Evolutionary conservation across 768 basidiomycete genomes (phyloP).

Genomic region (Pulveroboletus sp.): DNA sequence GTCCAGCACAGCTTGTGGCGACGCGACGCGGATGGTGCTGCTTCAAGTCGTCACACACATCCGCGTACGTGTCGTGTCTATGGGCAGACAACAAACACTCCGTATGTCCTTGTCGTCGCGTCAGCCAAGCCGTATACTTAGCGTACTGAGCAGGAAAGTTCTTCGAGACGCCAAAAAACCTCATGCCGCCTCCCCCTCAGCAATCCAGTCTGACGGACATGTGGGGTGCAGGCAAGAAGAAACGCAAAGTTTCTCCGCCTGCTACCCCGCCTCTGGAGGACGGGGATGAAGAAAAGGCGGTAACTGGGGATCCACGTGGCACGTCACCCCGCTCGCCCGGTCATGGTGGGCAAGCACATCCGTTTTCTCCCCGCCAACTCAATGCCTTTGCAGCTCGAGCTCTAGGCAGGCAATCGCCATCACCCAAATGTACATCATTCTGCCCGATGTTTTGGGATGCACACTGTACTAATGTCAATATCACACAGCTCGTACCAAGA

Average conservation of each 20-base stretch:
- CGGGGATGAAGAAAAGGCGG: conserved; percentile 24
- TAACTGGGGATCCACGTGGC: conserved; percentile 11
- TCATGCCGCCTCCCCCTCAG: conserved; percentile 67
- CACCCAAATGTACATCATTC: conserved; percentile 18
- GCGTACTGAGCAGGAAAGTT: conserved; percentile 55
- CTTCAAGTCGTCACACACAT: conserved; percentile 24
- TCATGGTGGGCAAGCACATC: conserved; percentile 12
- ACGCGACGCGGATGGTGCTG: conserved; percentile 16
- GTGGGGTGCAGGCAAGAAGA: conserved; percentile 59
- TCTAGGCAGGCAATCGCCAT: conserved; percentile 35
- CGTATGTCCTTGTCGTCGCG: conserved; percentile 37
- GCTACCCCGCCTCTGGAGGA: conserved; percentile 21
- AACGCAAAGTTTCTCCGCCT: conserved; percentile 21
- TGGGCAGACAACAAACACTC: conserved; percentile 75
- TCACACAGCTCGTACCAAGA: conserved; percentile 41
- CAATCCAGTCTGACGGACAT: conserved; percentile 78
- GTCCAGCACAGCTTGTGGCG: background rate
- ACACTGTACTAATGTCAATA: background rate
- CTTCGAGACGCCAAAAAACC: conserved; percentile 66
- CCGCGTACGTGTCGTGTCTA: conserved; percentile 28
- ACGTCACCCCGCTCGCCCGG: background rate
- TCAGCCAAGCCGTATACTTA: background rate
- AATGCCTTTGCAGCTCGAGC: conserved; percentile 27
- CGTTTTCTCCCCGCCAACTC: background rate
- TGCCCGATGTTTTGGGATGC: background rate